phyloP scores from a whole-genome alignment of 164 flowering plant species.

The Echeveria elegans region DNA sequence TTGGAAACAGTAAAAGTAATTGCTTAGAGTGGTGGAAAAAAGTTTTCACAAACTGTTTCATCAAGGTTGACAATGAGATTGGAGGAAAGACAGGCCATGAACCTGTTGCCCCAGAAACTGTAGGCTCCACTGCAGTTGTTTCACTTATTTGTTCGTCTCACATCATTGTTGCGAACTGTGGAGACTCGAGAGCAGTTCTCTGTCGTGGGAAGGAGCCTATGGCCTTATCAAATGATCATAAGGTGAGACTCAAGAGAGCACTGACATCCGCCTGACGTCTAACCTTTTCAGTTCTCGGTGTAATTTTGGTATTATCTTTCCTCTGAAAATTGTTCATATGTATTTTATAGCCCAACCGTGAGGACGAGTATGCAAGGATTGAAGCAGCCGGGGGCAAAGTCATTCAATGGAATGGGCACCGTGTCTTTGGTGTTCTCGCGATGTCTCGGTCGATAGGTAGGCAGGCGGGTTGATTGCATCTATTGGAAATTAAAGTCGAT shows the following conservation, averaged over 20 bases:
- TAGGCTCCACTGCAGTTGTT: slow-evolving; percentile 91
- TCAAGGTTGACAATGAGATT: slow-evolving; percentile 43
- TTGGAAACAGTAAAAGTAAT: slow-evolving; percentile 16
- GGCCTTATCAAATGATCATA: slow-evolving; percentile 60
- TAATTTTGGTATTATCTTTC: background rate
- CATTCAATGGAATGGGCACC: slow-evolving; percentile 82
- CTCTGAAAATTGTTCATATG: background rate
- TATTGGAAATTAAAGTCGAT: background rate
- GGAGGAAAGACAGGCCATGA: slow-evolving; percentile 31
- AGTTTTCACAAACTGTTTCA: slow-evolving; percentile 35
- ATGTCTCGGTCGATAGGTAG: slow-evolving; percentile 68
- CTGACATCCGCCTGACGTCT: background rate
- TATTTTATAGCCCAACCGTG: slow-evolving; percentile 61
- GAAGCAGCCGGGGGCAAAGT: slow-evolving; percentile 90
- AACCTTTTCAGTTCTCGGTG: background rate
- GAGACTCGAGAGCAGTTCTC: slow-evolving; percentile 93
- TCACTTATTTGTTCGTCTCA: slow-evolving; percentile 71
- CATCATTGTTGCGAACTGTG: slow-evolving; percentile 81
- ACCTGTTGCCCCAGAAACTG: slow-evolving; percentile 70
- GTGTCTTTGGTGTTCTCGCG: slow-evolving; percentile 93
- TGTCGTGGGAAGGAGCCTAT: slow-evolving; percentile 79
- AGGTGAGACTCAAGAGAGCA: slow-evolving; percentile 21
- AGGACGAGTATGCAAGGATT: slow-evolving; percentile 77
- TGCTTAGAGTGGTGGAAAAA: slow-evolving; percentile 41
- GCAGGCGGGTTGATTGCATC: background rate